Conservation (phyloP, 345 rosid species). For the Euphorbia peplus region DNA sequence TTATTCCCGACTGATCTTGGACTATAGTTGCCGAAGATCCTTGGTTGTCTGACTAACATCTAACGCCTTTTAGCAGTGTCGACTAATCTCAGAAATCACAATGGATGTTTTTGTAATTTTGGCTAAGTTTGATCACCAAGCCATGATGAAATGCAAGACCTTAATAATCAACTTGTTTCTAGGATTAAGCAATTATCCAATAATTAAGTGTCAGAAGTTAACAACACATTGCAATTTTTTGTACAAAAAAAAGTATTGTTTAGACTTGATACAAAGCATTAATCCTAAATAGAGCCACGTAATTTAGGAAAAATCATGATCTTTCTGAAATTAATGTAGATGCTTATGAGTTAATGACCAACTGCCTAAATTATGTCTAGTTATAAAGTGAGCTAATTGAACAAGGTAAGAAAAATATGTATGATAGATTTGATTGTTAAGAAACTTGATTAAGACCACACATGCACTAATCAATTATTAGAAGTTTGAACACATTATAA, state of each 20-base stretch:
- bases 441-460: too few species aligned
- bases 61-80: too few species aligned
- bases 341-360: not conserved
- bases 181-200: not conserved
- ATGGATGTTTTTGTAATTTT: too few species aligned
- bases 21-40: too few species aligned
- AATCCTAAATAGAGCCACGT: not conserved
- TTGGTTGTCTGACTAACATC: too few species aligned
- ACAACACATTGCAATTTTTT: too few species aligned
- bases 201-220: too few species aligned
- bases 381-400: not conserved
- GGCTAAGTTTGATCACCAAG: conserved; percentile 11
- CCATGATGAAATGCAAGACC: conserved; percentile 7
- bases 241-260: not conserved
- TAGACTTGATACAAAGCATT: not conserved
- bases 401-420: not conserved
- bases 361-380: not conserved
- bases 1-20: too few species aligned
- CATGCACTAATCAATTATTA: too few species aligned
- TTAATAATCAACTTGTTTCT: not conserved
- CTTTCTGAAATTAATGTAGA: not conserved
- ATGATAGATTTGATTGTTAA: too few species aligned
- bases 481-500: too few species aligned
- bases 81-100: too few species aligned
- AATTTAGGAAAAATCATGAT: not conserved